Base-by-base conservation (phyloP, 2,329 filamentous ascomycete species). In the Hymenoscyphus fructigenus region DNA sequence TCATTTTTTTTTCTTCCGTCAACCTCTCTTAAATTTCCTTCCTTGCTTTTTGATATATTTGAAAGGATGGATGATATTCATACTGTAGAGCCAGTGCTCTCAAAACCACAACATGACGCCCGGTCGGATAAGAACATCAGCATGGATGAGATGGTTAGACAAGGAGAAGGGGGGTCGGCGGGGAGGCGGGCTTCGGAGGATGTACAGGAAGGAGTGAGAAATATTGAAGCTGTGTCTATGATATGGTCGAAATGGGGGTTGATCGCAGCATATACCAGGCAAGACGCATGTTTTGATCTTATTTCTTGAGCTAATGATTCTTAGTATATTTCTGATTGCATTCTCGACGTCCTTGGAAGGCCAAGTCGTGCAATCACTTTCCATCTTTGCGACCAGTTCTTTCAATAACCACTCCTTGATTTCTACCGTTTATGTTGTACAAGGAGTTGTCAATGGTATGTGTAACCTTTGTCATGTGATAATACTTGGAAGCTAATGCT, bases 321-420 rank as follows among this genome's bases (percentile, higher is more conserved):
- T 29, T 2, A 81, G 79, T 41, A 76, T 84, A 53, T 83, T 79
- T 67, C 66, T 82, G 2, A 78, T 82, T 67, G 78, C 79, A 56
- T 80, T 84, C 63, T 79, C 81, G 69, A 79, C 80, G 60, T 79
- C 79, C 36, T 74, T 83, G 14, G 79, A 82, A 60, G 79, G 76
- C 41, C 78, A 79, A 66, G 77, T 82, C 57, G 78, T 79, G 44
- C 71, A 74, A 56, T 77, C 78, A 59, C 70, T 79, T 56, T 71
- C 73, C 62, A 73, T 77, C 7, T 79, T 74, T 65, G 79, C 83
- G 64, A 77, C 76, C 38, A 78, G 77, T 74, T 76, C 76, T 44
- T 86, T 84, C 68, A 75, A 76, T 32, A 75, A 78, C n/a, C 84
- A 86, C 70, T 85, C 83, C 6, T 73, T 86, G 29, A 70, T 70